These are phyloP conservation scores for Diaporthe citriasiana DNA, from an alignment of 2,329 filamentous ascomycete species.

Conservation along the genomic window DNA sequence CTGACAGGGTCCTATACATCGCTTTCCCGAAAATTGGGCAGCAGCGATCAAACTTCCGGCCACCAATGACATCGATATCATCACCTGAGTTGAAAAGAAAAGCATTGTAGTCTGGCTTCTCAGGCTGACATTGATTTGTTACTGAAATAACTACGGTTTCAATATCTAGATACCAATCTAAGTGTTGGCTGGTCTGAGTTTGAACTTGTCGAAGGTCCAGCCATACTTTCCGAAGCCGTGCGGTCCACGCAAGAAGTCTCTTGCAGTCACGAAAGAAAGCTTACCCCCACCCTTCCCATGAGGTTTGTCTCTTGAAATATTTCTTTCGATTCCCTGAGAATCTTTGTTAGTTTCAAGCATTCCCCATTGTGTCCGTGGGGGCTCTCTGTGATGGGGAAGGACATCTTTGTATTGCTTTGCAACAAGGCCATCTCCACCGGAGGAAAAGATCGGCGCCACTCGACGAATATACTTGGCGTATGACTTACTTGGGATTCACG, in stretches of 20 bases:
- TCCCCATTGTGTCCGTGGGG: not conserved
- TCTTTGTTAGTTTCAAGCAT: not conserved
- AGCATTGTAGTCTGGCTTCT: not conserved
- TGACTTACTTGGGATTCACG: slow-evolving; percentile 2
- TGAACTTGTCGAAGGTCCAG: not conserved
- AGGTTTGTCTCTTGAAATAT: not conserved
- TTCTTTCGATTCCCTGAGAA: not conserved
- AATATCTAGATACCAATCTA: not conserved
- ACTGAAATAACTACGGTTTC: not conserved
- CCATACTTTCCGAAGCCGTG: slow-evolving; percentile 1
- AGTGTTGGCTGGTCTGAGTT: not conserved
- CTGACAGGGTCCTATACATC: too few species aligned
- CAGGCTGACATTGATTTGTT: not conserved
- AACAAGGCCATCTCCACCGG: not conserved
- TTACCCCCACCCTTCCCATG: not conserved
- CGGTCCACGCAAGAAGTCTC: not conserved
- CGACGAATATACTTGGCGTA: too few species aligned
- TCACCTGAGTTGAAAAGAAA: not conserved
- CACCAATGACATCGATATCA: not conserved
- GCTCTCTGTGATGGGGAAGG: not conserved
- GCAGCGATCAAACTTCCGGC: too few species aligned
- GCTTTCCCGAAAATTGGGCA: too few species aligned
- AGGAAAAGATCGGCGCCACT: not conserved
- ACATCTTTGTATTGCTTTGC: not conserved
- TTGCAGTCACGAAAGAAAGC: not conserved